Base-by-base conservation (phyloP, 306 rosid genomes). In the Geum urbanum region DNA sequence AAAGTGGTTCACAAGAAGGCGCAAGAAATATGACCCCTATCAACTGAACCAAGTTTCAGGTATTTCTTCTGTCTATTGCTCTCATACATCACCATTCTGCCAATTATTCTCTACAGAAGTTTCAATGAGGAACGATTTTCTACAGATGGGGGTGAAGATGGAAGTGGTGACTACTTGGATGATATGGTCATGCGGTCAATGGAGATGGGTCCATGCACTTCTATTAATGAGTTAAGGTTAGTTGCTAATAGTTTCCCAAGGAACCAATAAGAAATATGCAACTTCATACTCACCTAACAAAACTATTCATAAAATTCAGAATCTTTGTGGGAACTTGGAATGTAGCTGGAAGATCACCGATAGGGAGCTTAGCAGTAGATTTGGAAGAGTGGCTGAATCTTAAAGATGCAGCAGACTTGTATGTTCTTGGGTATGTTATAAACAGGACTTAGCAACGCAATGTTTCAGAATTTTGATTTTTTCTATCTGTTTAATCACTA, bases 311-410 rank as follows among this genome's bases (percentile, higher is more conserved):
- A 48, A 43, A 0, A n/a, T 64, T 79, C 82, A 91, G 99, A 81
- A 82, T 94, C 51, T 94, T 94, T 66, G 90, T 90, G 73, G 97
- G 98, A 22, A 87, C 95, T 63, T 94, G 97, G 98, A 94, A 94
- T 83, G 97, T 94, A 41, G 97, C 86, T 15, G 98, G 96, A 9
- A 88, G 84, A 70, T 87, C 87, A 16, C 98, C 98, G 5, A 56
- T 76, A 9, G 96, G 92, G 72, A 94, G 96, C 83, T 83, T 90
- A 68, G 90, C 84, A 19, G 92, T 85, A 66, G 98, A 94, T 79
- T 86, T 90, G 82, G 96, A 85, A 24, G 97, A 94, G 62, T 90
- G 95, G 96, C 74, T 87, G 70, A 88, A 88, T 77, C 87, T 94
- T 70, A 94, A 83, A 75, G 92, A 87, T 66, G 88, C 89, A 9